These are phyloP conservation scores for Talaromyces trachyspermus DNA, from an alignment of 495 filamentous ascomycete genomes.

Conservation along the genomic window DNA sequence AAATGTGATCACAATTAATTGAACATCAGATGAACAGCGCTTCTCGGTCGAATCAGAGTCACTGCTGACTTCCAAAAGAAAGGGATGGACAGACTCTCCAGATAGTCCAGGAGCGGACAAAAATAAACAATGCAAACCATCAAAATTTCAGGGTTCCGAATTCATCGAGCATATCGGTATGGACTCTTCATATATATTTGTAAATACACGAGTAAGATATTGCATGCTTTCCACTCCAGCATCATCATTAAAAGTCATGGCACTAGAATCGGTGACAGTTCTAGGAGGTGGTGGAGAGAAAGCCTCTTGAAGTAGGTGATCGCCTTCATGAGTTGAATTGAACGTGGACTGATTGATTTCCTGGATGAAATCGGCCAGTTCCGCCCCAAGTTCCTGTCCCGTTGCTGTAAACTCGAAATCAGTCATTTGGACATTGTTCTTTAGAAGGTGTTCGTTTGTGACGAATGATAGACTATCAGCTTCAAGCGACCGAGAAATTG, in stretches of 20 bases:
- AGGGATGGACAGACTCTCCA: too few relatives aligned
- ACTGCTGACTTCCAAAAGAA: too few relatives aligned
- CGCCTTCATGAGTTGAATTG: background rate
- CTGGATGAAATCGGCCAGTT: background rate
- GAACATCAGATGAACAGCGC: too few relatives aligned
- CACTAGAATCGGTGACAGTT: background rate
- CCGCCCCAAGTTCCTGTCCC: background rate
- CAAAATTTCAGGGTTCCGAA: background rate
- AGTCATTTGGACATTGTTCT: background rate
- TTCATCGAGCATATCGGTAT: background rate
- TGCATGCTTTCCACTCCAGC: background rate
- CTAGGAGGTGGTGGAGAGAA: background rate
- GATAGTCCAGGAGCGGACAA: too few relatives aligned
- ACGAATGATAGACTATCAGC: background rate
- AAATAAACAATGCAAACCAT: background rate
- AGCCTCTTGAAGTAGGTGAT: background rate
- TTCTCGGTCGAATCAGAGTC: too few relatives aligned
- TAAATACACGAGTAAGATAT: background rate
- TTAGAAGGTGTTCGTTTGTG: constrained; percentile 1
- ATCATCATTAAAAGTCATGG: constrained; percentile 1
- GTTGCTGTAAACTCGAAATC: background rate
- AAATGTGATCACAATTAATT: too few relatives aligned
- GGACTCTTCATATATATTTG: constrained; percentile 1
- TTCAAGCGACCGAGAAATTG: constrained; percentile 1
- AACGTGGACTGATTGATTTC: background rate